Evolutionary conservation across 2,329 filamentous ascomycete genomes (phyloP).

Genomic region (Laburnicola sp.): DNA sequence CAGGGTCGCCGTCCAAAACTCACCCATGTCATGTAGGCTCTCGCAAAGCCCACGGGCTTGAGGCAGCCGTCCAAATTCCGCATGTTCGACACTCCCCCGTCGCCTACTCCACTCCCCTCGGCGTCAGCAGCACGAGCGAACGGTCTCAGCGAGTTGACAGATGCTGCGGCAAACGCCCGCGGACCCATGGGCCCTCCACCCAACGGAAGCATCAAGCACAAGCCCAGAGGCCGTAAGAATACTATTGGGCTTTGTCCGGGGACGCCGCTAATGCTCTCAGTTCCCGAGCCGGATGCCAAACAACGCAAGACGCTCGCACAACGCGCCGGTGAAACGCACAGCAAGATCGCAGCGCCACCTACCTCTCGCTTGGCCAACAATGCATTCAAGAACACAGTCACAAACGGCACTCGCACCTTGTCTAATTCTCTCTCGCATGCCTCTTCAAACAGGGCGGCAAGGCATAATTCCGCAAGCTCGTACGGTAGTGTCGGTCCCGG

Average conservation of each 20-base stretch:
- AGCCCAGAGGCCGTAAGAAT: constrained; percentile 53
- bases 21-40: constrained; percentile 23
- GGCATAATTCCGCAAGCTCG: constrained; percentile 46
- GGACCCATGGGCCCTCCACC: constrained; percentile 53
- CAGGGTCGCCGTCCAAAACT: constrained; percentile 14
- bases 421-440: constrained; percentile 47
- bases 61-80: constrained; percentile 33
- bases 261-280: constrained; percentile 36
- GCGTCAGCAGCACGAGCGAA: constrained; percentile 25
- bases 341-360: constrained; percentile 47
- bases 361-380: constrained; percentile 47
- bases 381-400: constrained; percentile 52
- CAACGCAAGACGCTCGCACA: constrained; percentile 57
- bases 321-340: constrained; percentile 52
- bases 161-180: constrained; percentile 58
- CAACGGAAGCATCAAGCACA: constrained; percentile 54
- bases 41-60: constrained; percentile 36
- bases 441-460: constrained; percentile 47
- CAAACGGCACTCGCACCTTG: constrained; percentile 44
- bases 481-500: constrained; percentile 1
- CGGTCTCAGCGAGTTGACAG: constrained; percentile 55
- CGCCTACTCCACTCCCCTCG: constrained; percentile 18
- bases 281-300: constrained; percentile 53
- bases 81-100: constrained; percentile 8
- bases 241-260: constrained; percentile 9